Percentiles rank a stretch among this genome's conserved stretches.
phyloP scores from a whole-genome alignment of 2,329 filamentous ascomycete genomes.

The Hypoxylon sp. region DNA sequence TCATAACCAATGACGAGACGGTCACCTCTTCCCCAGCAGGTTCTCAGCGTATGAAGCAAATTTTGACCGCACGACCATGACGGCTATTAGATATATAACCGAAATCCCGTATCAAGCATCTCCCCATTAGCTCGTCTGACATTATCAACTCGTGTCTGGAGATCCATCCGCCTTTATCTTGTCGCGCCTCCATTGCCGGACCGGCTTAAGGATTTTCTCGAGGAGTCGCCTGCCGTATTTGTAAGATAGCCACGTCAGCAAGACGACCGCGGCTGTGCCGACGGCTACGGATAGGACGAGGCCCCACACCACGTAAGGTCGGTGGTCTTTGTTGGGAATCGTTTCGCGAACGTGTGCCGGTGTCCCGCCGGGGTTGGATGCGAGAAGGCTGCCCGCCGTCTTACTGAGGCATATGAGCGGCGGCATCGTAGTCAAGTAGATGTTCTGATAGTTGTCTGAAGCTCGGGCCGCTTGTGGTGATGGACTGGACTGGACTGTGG shows the following conservation, averaged over 20 bases:
- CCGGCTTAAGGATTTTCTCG: neutral
- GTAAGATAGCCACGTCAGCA: neutral
- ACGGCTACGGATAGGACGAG: neutral
- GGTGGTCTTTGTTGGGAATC: constrained; percentile 2
- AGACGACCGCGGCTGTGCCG: neutral
- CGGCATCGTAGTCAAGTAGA: constrained; percentile 1
- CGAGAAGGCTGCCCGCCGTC: neutral
- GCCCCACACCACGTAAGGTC: neutral
- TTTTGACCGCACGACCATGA: neutral
- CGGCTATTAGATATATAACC: too few species aligned
- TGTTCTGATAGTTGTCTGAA: neutral
- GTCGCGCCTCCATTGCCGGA: too few species aligned
- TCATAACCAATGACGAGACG: neutral
- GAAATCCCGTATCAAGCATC: neutral
- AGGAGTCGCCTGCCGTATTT: neutral
- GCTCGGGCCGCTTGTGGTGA: neutral
- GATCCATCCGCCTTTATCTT: neutral
- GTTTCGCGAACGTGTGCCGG: neutral
- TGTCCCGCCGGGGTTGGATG: neutral
- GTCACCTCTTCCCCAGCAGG: neutral
- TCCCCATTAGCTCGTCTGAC: neutral
- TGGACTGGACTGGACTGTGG: neutral
- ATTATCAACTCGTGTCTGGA: neutral
- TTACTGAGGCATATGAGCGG: neutral
- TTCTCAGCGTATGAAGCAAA: neutral